Evolutionary conservation across 805 yeast genomes (phyloP), one percentile per base, ranked within the genome.

Genomic region (Kregervanrija fluxuum): DNA sequence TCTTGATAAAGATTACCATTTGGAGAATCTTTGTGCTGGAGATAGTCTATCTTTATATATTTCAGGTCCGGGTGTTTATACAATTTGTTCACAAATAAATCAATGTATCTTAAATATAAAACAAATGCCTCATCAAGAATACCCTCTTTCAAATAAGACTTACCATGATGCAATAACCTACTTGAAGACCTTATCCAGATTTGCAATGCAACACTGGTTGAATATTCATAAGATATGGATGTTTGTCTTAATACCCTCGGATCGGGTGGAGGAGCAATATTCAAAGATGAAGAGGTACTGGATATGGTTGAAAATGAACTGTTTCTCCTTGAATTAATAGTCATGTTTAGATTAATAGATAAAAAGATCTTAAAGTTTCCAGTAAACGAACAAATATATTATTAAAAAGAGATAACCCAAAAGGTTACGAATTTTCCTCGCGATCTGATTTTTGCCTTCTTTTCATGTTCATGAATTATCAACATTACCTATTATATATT

Each of bases 41-140:
- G 56, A 48, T 54, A 41, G 34, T 47, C 52, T 1, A 31, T 12
- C 43, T 53, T 61, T 45, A 49, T 57, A 35, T 45, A 45, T 48
- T 57, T 60, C 42, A 73, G 50, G 22, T 68, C 73, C 0, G 80
- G 77, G 48, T 76, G 80, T 5, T 48, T 58, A 13, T 69, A 68
- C 37, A 79, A 53, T 40, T 64, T 64, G 59, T 75, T 72, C 43
- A 73, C 68, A 31, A 77, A 65, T 40, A 79, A 64, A 47, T 82
- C 85, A 16, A 81, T 71, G 51, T 77, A 80, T 45, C 89, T 61
- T 38, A 74, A 62, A 54, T 79, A 80, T 44, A 79, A 61, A 30
- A 78, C 60, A 53, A 74, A 82, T 0, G 86, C 77, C 46, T 73
- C 75, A 36, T 69, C 71, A 36, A 64, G 55, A 30, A 72, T 66